Evolutionary conservation across 164 flowering plant species (phyloP).

Genomic region (Chloranthus sessilifolius): DNA sequence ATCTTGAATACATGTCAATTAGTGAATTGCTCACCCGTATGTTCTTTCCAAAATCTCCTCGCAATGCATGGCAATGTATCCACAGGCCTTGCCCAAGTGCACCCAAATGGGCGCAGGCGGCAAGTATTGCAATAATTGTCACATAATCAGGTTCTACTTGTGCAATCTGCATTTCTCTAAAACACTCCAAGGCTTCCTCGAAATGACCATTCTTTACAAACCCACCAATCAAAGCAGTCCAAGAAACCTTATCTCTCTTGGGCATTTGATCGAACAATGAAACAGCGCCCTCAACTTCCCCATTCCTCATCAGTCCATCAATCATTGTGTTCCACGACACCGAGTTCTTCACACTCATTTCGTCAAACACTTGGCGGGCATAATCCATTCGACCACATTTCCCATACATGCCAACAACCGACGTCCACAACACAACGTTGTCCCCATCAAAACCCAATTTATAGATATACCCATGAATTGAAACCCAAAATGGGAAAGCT

Average conservation of each 20-base stretch:
- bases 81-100: constrained; percentile 6
- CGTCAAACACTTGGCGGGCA: constrained; percentile 13
- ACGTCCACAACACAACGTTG: constrained; percentile 8
- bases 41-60: constrained; percentile 1
- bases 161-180: constrained; percentile 10
- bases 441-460: constrained; percentile 1
- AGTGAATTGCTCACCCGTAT: constrained; percentile 6
- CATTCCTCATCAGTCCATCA: constrained; percentile 14
- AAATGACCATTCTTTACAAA: constrained; percentile 9
- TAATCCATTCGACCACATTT: constrained; percentile 5
- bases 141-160: constrained; percentile 6
- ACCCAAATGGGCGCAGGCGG: constrained; percentile 11
- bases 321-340: constrained; percentile 16
- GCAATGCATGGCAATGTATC: constrained; percentile 5
- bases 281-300: constrained; percentile 1
- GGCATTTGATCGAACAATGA: constrained; percentile 5
- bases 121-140: constrained; percentile 5
- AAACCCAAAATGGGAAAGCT: constrained; percentile 1
- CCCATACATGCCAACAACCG: constrained; percentile 7
- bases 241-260: constrained; percentile 9
- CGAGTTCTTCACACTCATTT: constrained; percentile 13
- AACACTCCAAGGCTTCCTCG: constrained; percentile 11
- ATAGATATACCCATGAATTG: constrained; percentile 4
- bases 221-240: constrained; percentile 16
- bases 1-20: constrained; percentile 11